Conservation (phyloP, 2,329 filamentous ascomycete genomes). For the Aspergillus candidus region DNA sequence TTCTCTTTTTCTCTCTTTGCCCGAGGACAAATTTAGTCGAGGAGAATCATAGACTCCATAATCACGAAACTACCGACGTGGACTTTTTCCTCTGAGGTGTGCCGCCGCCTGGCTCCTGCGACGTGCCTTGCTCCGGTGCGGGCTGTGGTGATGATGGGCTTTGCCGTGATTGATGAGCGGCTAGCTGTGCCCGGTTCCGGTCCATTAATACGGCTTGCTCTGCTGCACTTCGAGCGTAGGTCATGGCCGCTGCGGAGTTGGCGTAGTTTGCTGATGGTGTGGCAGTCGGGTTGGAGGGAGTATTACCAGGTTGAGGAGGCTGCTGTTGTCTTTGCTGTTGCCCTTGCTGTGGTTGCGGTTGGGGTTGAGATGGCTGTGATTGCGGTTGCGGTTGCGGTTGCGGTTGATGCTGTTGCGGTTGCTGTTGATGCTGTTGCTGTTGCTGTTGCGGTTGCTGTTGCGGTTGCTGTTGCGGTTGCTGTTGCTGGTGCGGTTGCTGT, state of each 20-base stretch:
- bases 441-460: too few species aligned
- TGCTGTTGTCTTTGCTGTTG: constrained; percentile 26
- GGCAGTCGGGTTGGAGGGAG: constrained; percentile 24
- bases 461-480: constrained; percentile 1
- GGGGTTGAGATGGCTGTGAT: constrained; percentile 19
- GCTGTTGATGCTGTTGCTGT: too few species aligned
- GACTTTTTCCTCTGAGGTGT: constrained; percentile 31
- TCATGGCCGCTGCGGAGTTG: constrained; percentile 30
- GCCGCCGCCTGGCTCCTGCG: constrained; percentile 31
- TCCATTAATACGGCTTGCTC: constrained; percentile 38
- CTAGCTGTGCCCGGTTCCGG: constrained; percentile 33
- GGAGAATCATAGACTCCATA: not conserved
- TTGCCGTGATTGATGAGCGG: constrained; percentile 26
- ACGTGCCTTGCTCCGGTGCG: constrained; percentile 19
- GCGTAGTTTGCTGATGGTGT: constrained; percentile 26
- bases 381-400: constrained; percentile 21
- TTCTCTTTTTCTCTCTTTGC: constrained; percentile 1
- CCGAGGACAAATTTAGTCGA: not conserved
- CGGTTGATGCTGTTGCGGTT: too few species aligned
- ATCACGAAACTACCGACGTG: constrained; percentile 23
- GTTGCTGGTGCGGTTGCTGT: constrained; percentile 24
- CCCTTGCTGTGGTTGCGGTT: too few species aligned
- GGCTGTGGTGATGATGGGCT: constrained; percentile 32
- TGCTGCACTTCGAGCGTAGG: constrained; percentile 35
- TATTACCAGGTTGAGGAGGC: constrained; percentile 22